Percentiles rank a stretch among this genome's conserved stretches.
Conservation (phyloP, 2,329 filamentous ascomycete genomes). For the Ilyonectria destructans region DNA sequence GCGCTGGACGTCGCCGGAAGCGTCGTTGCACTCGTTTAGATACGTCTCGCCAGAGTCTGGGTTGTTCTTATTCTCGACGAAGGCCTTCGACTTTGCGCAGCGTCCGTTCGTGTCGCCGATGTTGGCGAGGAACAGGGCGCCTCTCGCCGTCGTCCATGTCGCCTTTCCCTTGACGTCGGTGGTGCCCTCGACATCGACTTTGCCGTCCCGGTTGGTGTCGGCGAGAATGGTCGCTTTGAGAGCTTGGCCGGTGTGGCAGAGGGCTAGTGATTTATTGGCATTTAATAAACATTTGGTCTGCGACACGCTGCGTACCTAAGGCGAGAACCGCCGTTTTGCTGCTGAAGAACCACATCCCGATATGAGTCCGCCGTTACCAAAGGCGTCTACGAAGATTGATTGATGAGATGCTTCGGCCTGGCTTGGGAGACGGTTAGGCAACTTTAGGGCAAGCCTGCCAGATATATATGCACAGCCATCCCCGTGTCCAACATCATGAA, state of each 20-base stretch:
- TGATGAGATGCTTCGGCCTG: not conserved
- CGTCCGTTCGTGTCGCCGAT: constrained; percentile 54
- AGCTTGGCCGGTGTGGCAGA: constrained; percentile 27
- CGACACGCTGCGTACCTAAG: constrained; percentile 17
- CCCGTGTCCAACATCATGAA: not conserved
- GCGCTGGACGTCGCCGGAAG: constrained; percentile 52
- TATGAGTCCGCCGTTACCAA: not conserved
- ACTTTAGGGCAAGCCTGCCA: not conserved
- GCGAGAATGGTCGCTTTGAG: constrained; percentile 47
- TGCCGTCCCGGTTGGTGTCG: constrained; percentile 58
- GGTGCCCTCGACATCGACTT: constrained; percentile 41
- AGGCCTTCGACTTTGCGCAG: constrained; percentile 44
- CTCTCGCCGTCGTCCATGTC: constrained; percentile 43
- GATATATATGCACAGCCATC: not conserved
- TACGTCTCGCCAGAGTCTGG: constrained; percentile 40
- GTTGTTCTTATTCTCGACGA: constrained; percentile 6
- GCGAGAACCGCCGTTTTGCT: constrained; percentile 16
- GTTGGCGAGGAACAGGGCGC: constrained; percentile 57
- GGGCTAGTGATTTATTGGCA: not conserved
- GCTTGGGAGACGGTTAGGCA: not conserved
- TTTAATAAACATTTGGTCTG: accelerated
- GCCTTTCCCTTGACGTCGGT: constrained; percentile 46
- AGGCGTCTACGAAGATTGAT: not conserved
- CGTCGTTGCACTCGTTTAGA: constrained; percentile 54
- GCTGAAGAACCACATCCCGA: constrained; percentile 24